Evolutionary conservation across 2,329 filamentous ascomycete genomes (phyloP), one percentile per base, ranked within the genome.

Genomic region (Hymenoscyphus linearis): DNA sequence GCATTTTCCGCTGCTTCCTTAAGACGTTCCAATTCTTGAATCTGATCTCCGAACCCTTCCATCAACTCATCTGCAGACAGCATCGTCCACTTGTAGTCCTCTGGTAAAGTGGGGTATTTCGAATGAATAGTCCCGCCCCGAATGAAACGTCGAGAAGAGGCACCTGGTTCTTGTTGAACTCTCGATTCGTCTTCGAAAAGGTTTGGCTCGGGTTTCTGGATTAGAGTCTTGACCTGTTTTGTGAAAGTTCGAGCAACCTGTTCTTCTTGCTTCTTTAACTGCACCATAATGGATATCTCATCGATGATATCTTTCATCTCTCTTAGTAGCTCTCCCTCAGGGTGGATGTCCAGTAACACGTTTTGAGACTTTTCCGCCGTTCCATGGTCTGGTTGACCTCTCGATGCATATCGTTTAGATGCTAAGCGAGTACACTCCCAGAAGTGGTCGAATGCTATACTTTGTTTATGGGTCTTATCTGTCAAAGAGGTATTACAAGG

Each of bases 231-330:
- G 18, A 63, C 35, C 26, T 62, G 52, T 37, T 53, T 64, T 5
- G 53, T 37, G 18, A 66, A 66, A 50, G 54, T 58, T 52, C 37
- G 14, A 31, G 34, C 27, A 4, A 62, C 61, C 6, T 25, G 35
- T 31, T 59, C 36, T 54, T 64, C 76, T 26, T 70, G 68, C 4
- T 65, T 68, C 7, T 68, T 69, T 13, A 79, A 69, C 2, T 73
- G 67, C 0, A 75, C 66, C 75, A 80, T 79, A 22, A 80, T 80
- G 2, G 75, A 73, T 0, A 80, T 70, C 60, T 80, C 78, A 6
- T 79, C 77, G 2, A 76, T 65, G 31, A 80, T 77, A 34, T 79
- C 77, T 27, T 77, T 76, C 12, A 78, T 74, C 58, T 80, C 78
- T 0, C 71, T 65, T 44, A 77, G 74, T 0, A 79, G 65, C 22